A percentile compares a stretch with the other conserved stretches of the same genome.
These are phyloP conservation scores for Yarrowia sp. DNA, from an alignment of 805 yeast genomes.

Conservation along the genomic window DNA sequence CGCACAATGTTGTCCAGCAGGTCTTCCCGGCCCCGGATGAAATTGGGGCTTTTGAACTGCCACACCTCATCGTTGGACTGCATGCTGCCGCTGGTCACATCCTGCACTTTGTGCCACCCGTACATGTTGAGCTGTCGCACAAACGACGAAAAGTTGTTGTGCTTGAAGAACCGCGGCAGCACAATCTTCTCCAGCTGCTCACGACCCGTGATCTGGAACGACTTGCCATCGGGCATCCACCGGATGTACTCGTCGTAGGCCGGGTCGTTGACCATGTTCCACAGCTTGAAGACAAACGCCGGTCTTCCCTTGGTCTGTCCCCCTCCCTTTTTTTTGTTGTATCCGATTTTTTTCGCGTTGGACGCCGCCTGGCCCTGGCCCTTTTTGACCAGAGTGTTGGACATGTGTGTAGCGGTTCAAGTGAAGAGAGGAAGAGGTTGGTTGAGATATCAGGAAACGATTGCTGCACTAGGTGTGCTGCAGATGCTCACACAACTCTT, in stretches of 20 bases:
- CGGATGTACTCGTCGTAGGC: constrained; percentile 65
- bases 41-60: constrained; percentile 85
- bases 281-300: constrained; percentile 87
- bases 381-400: constrained; percentile 26
- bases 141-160: constrained; percentile 90
- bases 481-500: constrained; percentile 5
- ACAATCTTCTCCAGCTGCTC: constrained; percentile 80
- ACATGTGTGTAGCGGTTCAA: neutral
- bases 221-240: constrained; percentile 83
- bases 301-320: constrained; percentile 49
- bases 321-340: constrained; percentile 32
- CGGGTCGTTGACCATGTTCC: constrained; percentile 93
- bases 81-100: constrained; percentile 64
- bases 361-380: constrained; percentile 24
- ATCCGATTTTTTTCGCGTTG: constrained; percentile 15
- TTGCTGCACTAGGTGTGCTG: constrained; percentile 15
- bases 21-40: constrained; percentile 75
- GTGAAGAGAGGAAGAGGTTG: neutral
- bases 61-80: constrained; percentile 67
- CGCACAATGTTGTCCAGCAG: constrained; percentile 81
- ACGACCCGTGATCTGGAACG: constrained; percentile 79
- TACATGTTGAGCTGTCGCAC: constrained; percentile 97
- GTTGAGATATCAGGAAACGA: too few relatives aligned
- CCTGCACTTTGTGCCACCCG: constrained; percentile 99
- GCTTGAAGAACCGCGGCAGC: constrained; percentile 90